These are phyloP conservation scores for Tolypocladium sp. DNA, from an alignment of 2,329 filamentous ascomycete genomes.

Conservation along the genomic window DNA sequence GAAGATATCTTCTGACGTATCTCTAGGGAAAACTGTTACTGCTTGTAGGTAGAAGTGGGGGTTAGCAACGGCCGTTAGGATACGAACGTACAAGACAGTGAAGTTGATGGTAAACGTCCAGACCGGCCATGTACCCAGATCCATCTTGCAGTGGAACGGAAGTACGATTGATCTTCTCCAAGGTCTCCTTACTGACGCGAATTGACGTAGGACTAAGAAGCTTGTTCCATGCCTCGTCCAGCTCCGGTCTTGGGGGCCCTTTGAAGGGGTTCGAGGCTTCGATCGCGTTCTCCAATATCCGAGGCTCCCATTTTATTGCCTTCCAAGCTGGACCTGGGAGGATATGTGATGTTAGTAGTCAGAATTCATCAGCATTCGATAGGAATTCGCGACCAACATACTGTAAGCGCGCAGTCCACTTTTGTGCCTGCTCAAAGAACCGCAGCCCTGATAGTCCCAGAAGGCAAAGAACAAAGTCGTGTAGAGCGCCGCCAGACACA, in stretches of 20 bases:
- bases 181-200: conserved; percentile 1
- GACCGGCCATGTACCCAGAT: conserved; percentile 2
- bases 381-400: background rate
- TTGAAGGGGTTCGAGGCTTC: conserved; percentile 1
- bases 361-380: background rate
- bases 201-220: conserved; percentile 1
- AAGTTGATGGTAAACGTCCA: conserved; percentile 4
- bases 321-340: conserved; percentile 2
- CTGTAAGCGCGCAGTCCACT: conserved; percentile 1
- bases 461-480: conserved; percentile 1
- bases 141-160: conserved; percentile 1
- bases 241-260: conserved; percentile 1
- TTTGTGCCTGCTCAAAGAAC: background rate
- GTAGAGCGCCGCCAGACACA: background rate
- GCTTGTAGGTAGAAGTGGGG: background rate
- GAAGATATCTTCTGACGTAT: conserved; percentile 1
- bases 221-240: conserved; percentile 5
- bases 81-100: conserved; percentile 1
- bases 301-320: conserved; percentile 2
- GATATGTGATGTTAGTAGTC: too few species aligned
- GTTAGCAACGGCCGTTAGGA: background rate
- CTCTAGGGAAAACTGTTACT: background rate
- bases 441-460: background rate
- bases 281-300: background rate
- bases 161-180: conserved; percentile 3